These are phyloP conservation scores for Canna indica DNA, from an alignment of 176 grass and related monocot genomes.

Conservation along the genomic window DNA sequence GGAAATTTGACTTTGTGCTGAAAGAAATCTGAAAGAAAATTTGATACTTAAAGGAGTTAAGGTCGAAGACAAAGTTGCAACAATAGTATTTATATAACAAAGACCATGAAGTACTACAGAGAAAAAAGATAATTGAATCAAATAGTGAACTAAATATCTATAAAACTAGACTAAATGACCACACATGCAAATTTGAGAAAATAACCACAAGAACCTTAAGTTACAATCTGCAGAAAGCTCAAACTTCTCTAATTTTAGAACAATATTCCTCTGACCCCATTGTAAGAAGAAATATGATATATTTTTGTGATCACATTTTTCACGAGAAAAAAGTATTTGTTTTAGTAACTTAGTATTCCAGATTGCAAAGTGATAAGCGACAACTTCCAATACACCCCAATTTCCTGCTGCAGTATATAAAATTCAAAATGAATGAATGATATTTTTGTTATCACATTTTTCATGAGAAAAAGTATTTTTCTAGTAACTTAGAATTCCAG, in stretches of 20 bases:
- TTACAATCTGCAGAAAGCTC: neutral
- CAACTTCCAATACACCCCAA: neutral
- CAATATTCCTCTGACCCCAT: neutral
- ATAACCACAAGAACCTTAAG: neutral
- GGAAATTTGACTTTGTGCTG: constrained; percentile 62
- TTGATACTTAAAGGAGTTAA: neutral
- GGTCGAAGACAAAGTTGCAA: neutral
- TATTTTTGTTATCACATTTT: neutral
- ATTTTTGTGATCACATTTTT: neutral
- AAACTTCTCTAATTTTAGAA: neutral
- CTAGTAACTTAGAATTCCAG: no score
- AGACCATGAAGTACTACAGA: neutral
- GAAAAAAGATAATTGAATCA: neutral
- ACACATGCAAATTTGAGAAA: neutral
- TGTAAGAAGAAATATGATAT: neutral
- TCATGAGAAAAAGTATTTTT: neutral
- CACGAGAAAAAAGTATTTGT: neutral
- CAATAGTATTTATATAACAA: neutral
- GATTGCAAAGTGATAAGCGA: neutral
- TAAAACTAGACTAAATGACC: neutral
- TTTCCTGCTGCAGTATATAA: neutral
- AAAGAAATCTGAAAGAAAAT: constrained; percentile 53
- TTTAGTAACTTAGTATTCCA: no score
- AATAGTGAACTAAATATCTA: neutral
- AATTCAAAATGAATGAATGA: neutral